Base-by-base conservation (phyloP, 805 yeast genomes). In the Yueomyces sp. region DNA sequence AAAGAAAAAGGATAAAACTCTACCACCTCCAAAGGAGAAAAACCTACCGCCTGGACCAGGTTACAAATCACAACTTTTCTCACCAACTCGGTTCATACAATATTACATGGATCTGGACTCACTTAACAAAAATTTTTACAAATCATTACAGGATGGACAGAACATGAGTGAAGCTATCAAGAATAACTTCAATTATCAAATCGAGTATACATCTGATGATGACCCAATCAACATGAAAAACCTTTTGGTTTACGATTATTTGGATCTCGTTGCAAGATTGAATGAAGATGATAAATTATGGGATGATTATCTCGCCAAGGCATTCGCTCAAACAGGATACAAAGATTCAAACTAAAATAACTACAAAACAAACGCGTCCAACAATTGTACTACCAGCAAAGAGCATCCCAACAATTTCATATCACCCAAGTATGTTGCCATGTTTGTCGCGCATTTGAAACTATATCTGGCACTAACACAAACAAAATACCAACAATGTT, bases 71-170 rank as follows among this genome's bases (percentile, higher is more conserved):
- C 94, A 85, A 63, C 56, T 77, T 32, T 83, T 83, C 50, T 69
- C 90, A 0, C 95, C 95, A 0, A 70, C 73, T 37, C 66, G 76
- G 47, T 86, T 79, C 60, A 77, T 77, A 1, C 94, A 84, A 56
- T 85, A 80, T 57, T 85, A 66, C 57, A 71, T 79, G n/a, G 85
- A 85, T 57, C 66, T 85, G 47, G 60, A 66, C 28, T 48, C 60
- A 8, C 67, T 77, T 39, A 76, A 77, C 47, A 47, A 57, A 3
- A 56, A 64, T 0, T 64, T 62, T 37, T 65, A 72, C 49, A 54
- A 65, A 34, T 75, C 77, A 45, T 63, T 61, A 3, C 72, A 73
- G 46, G 59, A 74, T 12, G 87, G 84, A 47, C 77, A 78, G 47
- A 59, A 72, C 3, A 74, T 83, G 1, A 79, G 75, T 44, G 80